Percentiles rank a stretch among this genome's conserved stretches.
phyloP scores from a whole-genome alignment of 805 yeast species.

The Candida railenensis region DNA sequence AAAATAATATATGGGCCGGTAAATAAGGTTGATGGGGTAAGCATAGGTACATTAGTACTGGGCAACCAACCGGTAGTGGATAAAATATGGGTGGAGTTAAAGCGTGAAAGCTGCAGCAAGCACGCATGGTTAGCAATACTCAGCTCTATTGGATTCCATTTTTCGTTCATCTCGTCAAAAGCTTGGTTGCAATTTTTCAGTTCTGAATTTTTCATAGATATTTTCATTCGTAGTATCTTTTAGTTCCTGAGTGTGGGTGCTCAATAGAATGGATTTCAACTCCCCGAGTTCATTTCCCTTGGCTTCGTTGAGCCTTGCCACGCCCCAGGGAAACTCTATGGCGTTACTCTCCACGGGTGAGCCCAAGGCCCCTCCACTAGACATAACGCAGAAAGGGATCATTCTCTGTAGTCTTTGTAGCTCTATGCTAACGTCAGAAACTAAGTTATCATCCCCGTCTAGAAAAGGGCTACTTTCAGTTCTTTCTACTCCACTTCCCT shows the following conservation, averaged over 20 bases:
- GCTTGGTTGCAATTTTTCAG: slow-evolving; percentile 7
- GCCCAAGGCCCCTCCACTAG: slow-evolving; percentile 8
- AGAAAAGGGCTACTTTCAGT: too few species aligned
- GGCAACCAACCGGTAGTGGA: too few species aligned
- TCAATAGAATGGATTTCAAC: slow-evolving; percentile 19
- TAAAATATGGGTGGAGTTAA: too few species aligned
- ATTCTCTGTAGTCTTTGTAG: slow-evolving; percentile 11
- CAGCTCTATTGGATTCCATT: too few species aligned
- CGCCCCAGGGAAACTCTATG: slow-evolving; percentile 18
- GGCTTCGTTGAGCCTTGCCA: slow-evolving; percentile 16
- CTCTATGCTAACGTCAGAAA: not conserved
- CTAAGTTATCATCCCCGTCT: not conserved
- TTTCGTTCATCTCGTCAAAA: not conserved
- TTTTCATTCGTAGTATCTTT: slow-evolving; percentile 19
- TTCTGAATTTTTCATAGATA: slow-evolving; percentile 20
- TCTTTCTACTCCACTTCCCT: not conserved
- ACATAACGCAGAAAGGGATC: slow-evolving; percentile 20
- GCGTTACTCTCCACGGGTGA: slow-evolving; percentile 5
- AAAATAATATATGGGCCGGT: too few species aligned
- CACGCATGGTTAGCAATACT: too few species aligned
- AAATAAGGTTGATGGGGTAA: too few species aligned
- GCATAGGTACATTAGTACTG: too few species aligned
- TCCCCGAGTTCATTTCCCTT: slow-evolving; percentile 17
- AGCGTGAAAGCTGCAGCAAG: too few species aligned
- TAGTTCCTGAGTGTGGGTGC: slow-evolving; percentile 26